Conservation (phyloP, 345 rosid genomes). For the Citrus inodora region DNA sequence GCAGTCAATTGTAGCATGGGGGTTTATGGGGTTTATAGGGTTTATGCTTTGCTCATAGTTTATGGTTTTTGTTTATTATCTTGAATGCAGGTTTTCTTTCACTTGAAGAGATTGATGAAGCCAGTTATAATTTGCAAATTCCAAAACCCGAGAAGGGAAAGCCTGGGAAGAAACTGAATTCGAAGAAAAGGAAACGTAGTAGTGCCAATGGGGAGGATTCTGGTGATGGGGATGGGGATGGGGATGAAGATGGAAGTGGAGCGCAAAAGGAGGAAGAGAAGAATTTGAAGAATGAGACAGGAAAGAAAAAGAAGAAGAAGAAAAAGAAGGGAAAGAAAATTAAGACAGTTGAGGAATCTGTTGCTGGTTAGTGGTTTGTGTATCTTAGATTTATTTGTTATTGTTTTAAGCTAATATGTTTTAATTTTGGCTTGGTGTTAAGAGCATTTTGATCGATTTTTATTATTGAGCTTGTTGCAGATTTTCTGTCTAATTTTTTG, state of each 20-base stretch:
- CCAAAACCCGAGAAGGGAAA: slow-evolving; percentile 33
- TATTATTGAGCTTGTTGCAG: background rate
- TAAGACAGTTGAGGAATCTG: slow-evolving; percentile 26
- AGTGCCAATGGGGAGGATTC: slow-evolving; percentile 28
- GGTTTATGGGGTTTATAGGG: slow-evolving; percentile 7
- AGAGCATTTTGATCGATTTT: background rate
- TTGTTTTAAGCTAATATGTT: background rate
- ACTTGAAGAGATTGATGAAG: slow-evolving; percentile 88
- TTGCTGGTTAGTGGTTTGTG: slow-evolving; percentile 45
- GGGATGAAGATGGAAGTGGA: slow-evolving; percentile 20
- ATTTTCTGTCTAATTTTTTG: background rate
- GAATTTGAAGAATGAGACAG: slow-evolving; percentile 29
- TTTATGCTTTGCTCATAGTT: slow-evolving; percentile 2
- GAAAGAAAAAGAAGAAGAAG: slow-evolving; percentile 46
- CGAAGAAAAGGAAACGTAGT: slow-evolving; percentile 33
- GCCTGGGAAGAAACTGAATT: slow-evolving; percentile 24
- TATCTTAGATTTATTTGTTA: background rate
- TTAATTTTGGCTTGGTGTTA: background rate
- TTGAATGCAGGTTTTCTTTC: slow-evolving; percentile 68
- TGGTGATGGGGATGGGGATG: slow-evolving; percentile 10
- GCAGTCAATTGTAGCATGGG: too few species aligned
- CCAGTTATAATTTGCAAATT: slow-evolving; percentile 47
- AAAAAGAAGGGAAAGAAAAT: slow-evolving; percentile 36
- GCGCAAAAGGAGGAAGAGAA: slow-evolving; percentile 23
- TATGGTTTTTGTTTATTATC: background rate